Evolutionary conservation across 805 yeast genomes (phyloP), one percentile per base, ranked within the genome.

Genomic region (Huiozyma naganishii): DNA sequence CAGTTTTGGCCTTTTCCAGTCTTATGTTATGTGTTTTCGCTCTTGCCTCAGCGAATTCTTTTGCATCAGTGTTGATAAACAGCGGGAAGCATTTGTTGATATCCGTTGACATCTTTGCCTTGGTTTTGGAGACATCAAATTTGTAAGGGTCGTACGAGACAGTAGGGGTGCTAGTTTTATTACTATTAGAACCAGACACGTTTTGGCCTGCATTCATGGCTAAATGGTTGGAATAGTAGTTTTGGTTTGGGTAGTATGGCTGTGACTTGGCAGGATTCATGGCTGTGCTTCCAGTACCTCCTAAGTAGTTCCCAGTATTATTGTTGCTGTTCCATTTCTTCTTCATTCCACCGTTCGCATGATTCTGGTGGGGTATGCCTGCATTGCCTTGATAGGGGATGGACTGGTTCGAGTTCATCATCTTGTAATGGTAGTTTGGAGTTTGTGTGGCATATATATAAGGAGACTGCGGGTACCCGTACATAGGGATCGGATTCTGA

Each of bases 21-120:
- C 54, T 53, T 13, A 59, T 35, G 28, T 45, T 47, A 29, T 52
- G 39, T 43, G 61, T 59, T 13, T 41, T 48, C 11, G 57, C 48
- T 32, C 59, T 62, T 2, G 59, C 58, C 8, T 56, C 54, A 2
- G 60, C 60, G 48, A 56, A 68, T 10, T 54, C 58, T 12, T 57
- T 52, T 39, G 61, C 55, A 6, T 53, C 54, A 5, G 63, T 52
- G 37, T 59, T 62, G 17, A 59, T 51, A 40, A 49, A 62, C 17
- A 62, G 40, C 17, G 66, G 66, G 28, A 58, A 55, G 12, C 48
- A 49, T n/a, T 49, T 39, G 5, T 39, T 41, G 10, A 35, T 23
- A 48, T 45, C 50, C 46, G 32, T 10, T 32, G 32, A 29, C 17
- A 33, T 42, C 12, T 35, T 42, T 36, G 33, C 44, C 37, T 28